phyloP scores from a whole-genome alignment of 2,329 filamentous ascomycete genomes.

The Aaosphaeria pasadenensis region DNA sequence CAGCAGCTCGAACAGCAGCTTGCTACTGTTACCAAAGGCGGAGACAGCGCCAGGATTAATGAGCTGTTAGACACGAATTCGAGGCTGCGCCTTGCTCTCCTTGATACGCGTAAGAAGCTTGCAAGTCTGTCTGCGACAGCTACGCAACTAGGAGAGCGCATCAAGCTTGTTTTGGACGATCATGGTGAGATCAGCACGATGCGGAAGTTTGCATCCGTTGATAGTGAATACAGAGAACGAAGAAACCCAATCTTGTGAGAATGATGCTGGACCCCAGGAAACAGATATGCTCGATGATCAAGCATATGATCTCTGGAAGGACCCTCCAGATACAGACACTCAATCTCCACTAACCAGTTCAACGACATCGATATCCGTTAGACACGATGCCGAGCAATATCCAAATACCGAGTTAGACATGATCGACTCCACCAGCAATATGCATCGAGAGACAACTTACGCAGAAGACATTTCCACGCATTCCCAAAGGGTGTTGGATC shows the following conservation, averaged over 20 bases:
- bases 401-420: neutral
- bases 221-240: neutral
- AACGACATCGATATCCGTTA: neutral
- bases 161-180: neutral
- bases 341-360: neutral
- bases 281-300: neutral
- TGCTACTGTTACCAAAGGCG: neutral
- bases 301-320: neutral
- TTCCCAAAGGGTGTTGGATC: neutral
- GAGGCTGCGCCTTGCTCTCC: neutral
- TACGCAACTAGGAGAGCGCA: neutral
- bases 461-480: neutral
- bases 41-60: neutral
- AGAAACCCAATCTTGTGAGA: neutral
- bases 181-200: neutral
- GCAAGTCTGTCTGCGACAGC: neutral
- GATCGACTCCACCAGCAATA: neutral
- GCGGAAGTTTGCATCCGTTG: neutral
- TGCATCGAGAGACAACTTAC: neutral
- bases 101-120: neutral
- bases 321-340: neutral
- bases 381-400: neutral
- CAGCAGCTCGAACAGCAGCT: neutral
- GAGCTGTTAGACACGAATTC: neutral
- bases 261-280: neutral